These are phyloP conservation scores for Gamsiella multidivaricata DNA, from an alignment of 192 early-diverging fungal genomes.

Conservation along the genomic window DNA sequence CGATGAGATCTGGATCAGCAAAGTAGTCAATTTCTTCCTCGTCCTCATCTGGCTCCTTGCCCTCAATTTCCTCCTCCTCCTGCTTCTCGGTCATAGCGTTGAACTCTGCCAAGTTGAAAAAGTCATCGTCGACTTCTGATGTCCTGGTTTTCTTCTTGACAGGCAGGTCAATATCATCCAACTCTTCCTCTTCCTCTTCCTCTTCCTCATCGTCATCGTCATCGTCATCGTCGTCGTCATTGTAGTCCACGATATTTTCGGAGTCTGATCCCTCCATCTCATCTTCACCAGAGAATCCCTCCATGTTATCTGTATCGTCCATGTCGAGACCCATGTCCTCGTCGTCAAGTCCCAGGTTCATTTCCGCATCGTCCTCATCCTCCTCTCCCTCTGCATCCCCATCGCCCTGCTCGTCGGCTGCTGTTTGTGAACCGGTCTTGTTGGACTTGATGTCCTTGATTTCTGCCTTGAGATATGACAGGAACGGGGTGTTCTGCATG, in stretches of 20 bases:
- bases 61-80: conserved; percentile 62
- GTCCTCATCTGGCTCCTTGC: conserved; percentile 56
- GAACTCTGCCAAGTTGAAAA: conserved; percentile 94
- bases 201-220: conserved; percentile 58
- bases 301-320: conserved; percentile 57
- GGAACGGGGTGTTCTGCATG: conserved; percentile 85
- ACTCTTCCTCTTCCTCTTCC: conserved; percentile 56
- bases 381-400: conserved; percentile 60
- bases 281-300: conserved; percentile 49
- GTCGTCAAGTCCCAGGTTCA: conserved; percentile 56
- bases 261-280: conserved; percentile 43
- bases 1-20: conserved; percentile 55
- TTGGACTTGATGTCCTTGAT: conserved; percentile 57
- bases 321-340: conserved; percentile 51
- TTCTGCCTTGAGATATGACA: conserved; percentile 68
- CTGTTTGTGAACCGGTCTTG: conserved; percentile 27
- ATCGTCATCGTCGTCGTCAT: conserved; percentile 51
- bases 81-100: conserved; percentile 80
- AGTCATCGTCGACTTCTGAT: conserved; percentile 90
- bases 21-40: conserved; percentile 75
- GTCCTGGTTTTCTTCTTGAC: conserved; percentile 57
- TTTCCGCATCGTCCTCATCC: conserved; percentile 55
- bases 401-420: conserved; percentile 32
- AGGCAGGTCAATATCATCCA: conserved; percentile 50
- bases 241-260: conserved; percentile 45